Conservation (phyloP, 176 grass and related monocot genomes). For the Aegilops umbellulata region DNA sequence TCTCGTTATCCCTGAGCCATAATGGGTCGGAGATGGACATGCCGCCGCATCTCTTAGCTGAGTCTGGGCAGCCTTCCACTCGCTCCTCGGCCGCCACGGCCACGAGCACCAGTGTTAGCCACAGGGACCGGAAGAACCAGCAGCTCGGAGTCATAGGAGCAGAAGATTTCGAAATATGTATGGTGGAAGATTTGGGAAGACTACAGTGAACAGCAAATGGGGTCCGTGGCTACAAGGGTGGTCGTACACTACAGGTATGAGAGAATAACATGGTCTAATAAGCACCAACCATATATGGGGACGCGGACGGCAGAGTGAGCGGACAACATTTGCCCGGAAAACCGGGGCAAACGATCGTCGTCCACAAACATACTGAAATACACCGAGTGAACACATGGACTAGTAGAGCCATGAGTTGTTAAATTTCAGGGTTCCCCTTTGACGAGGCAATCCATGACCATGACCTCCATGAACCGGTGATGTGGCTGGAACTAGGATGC, state of each 20-base stretch:
- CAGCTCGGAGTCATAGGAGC: background rate
- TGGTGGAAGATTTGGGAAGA: background rate
- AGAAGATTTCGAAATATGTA: no score
- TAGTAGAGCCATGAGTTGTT: background rate
- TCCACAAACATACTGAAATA: no score
- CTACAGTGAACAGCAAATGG: background rate
- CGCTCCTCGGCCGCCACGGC: fast-evolving
- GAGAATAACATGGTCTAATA: no score
- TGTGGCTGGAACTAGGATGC: background rate
- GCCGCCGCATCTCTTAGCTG: background rate
- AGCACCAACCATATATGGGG: background rate
- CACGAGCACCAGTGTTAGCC: fast-evolving
- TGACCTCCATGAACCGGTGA: background rate
- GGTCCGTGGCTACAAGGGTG: no score
- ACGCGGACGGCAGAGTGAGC: background rate
- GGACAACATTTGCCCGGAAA: background rate
- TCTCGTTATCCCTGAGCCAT: background rate
- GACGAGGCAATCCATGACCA: background rate
- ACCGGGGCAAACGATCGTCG: background rate
- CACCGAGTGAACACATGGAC: no score
- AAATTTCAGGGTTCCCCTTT: background rate
- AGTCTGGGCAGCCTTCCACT: no score
- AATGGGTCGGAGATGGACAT: background rate
- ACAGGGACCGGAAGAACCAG: background rate
- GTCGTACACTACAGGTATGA: no score